Percentiles rank a stretch among this genome's conserved stretches.
Conservation (phyloP, 1,284 basidiomycete species). For the Malassezia cuniculi region DNA sequence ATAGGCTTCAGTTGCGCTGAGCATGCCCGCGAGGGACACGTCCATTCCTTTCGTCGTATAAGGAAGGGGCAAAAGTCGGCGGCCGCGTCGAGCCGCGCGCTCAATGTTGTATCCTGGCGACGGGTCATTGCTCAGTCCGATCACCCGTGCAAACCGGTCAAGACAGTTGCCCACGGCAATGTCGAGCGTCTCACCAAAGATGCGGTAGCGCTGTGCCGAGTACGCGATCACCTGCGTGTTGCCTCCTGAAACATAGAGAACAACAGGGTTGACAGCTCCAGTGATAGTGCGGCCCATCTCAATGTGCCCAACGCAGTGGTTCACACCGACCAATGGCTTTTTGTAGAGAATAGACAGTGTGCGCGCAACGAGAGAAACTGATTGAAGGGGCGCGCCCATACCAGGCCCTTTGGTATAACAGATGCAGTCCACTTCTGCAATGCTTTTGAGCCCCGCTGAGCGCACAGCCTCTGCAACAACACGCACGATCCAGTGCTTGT, state of each 20-base stretch:
- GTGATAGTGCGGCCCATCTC: constrained; percentile 97
- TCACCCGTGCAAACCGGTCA: constrained; percentile 91
- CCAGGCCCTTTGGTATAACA: constrained; percentile 98
- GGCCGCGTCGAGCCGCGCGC: constrained; percentile 74
- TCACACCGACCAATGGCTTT: constrained; percentile 90
- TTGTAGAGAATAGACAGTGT: constrained; percentile 74
- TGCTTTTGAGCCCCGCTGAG: constrained; percentile 55
- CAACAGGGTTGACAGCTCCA: constrained; percentile 83
- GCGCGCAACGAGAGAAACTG: constrained; percentile 86
- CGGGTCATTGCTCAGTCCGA: constrained; percentile 87
- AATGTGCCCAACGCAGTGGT: constrained; percentile 95
- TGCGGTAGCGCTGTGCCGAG: constrained; percentile 80
- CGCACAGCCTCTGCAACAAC: constrained; percentile 71
- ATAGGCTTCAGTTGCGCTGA: constrained; percentile 76
- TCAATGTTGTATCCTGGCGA: constrained; percentile 98
- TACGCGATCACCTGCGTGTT: constrained; percentile 99
- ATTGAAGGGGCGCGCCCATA: constrained; percentile 93
- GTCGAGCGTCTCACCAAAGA: constrained; percentile 97
- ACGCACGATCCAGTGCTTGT: constrained; percentile 77
- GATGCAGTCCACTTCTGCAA: constrained; percentile 78
- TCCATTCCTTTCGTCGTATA: constrained; percentile 99
- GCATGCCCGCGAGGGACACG: constrained; percentile 79
- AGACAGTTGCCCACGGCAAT: constrained; percentile 98
- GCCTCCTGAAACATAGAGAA: constrained; percentile 94
- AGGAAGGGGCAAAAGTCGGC: constrained; percentile 64